Conservation (phyloP, 495 filamentous ascomycete species). For the Bacidia gigantensis region DNA sequence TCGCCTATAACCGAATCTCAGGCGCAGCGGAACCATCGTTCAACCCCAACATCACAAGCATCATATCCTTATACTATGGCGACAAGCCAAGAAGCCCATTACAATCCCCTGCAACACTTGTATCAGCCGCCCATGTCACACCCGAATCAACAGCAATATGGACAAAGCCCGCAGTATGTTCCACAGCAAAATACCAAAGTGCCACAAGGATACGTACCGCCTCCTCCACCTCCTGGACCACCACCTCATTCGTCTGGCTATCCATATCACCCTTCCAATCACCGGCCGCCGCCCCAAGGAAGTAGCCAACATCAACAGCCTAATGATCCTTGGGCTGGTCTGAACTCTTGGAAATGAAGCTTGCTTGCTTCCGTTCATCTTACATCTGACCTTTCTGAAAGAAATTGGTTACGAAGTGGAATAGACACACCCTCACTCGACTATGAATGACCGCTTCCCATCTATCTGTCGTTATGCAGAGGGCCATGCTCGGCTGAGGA, state of each 20-base stretch:
- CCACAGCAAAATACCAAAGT: conserved; percentile 34
- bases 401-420: too few species aligned
- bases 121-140: conserved; percentile 30
- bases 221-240: conserved; percentile 76
- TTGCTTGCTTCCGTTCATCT: background rate
- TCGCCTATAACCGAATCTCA: conserved; percentile 10
- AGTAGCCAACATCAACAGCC: conserved; percentile 35
- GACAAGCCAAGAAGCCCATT: conserved; percentile 32
- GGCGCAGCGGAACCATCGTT: conserved; percentile 6
- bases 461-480: too few species aligned
- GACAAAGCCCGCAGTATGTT: conserved; percentile 26
- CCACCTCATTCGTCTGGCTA: conserved; percentile 40
- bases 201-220: conserved; percentile 76
- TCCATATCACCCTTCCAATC: conserved; percentile 42
- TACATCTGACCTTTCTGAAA: background rate
- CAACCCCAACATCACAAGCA: conserved; percentile 24
- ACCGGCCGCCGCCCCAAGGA: conserved; percentile 26
- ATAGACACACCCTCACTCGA: too few species aligned
- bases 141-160: conserved; percentile 31
- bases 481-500: too few species aligned
- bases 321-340: conserved; percentile 70
- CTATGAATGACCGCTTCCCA: too few species aligned
- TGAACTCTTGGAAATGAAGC: conserved; percentile 68
- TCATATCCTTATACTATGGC: conserved; percentile 32
- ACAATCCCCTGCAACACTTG: conserved; percentile 43